Evolutionary conservation across 2,329 filamentous ascomycete genomes (phyloP), one percentile per base, ranked within the genome.

Genomic region (Penicillium psychrosexuale): DNA sequence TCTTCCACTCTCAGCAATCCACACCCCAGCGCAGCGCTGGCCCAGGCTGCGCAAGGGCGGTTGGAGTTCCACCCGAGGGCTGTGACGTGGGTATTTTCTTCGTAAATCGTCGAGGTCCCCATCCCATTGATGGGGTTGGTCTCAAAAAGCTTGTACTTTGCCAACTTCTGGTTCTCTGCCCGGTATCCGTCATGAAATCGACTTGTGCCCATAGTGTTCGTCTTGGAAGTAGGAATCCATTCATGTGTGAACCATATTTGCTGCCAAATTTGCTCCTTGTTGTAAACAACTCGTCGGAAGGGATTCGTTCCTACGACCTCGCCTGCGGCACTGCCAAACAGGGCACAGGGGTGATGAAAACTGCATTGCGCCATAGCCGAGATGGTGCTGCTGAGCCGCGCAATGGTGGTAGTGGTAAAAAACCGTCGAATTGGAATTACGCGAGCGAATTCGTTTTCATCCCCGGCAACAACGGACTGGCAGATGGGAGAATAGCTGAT

Each of bases 61-160:
- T 89, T 89, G 1, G 86, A 84, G 65, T 89, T 89, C 87, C 87
- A 90, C 38, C 80, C 79, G 24, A 87, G 74, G 1, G 80, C 76
- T 5, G 84, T 84, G 59, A 89, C 75, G 44, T 85, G 80, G 9
- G 84, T 86, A 58, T 80, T 74, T 45, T 86, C 81, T 53, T 89
- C 86, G 62, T 85, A 81, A 11, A 87, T 77, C 3, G 74, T 73
- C 27, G 75, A 70, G 40, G 72, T 64, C 55, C 67, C 65, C n/a
- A 64, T 58, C 1, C 69, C 67, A 43, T 69, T 68, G 43, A 69
- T 59, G 28, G 71, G 58, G 42, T 67, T 68, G n/a, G 63, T 59
- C 36, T 73, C 71, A 0, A 63, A 67, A 27, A 64, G 53, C 58
- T 69, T 54, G 52, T 67, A 68, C 24, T 68, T 69, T 27, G 69